Evolutionary conservation across 2,329 filamentous ascomycete species (phyloP).

Genomic region (Talaromyces rugulosus): DNA sequence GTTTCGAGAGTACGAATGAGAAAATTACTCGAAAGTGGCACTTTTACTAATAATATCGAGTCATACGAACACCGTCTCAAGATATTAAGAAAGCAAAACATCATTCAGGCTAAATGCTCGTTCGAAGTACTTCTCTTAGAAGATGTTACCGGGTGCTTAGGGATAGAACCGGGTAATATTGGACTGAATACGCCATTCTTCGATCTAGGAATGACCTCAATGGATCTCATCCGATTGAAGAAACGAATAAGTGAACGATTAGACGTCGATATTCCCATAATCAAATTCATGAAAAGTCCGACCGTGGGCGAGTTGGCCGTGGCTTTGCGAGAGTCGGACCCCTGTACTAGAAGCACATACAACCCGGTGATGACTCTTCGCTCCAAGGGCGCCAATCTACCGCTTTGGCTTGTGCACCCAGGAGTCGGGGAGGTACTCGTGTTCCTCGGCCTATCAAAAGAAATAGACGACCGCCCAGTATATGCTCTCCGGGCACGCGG

Average conservation of each 20-base stretch:
- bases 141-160: constrained; percentile 8
- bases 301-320: constrained; percentile 24
- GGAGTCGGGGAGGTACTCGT: constrained; percentile 37
- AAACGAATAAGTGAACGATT: constrained; percentile 28
- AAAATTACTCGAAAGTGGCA: neutral
- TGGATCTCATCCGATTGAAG: constrained; percentile 42
- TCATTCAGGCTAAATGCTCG: neutral
- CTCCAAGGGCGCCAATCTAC: constrained; percentile 23
- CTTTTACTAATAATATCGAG: neutral
- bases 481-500: constrained; percentile 45
- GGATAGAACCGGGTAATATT: constrained; percentile 9
- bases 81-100: neutral
- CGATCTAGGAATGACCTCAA: constrained; percentile 29
- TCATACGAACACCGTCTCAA: neutral
- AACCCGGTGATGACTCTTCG: constrained; percentile 28
- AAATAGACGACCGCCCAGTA: constrained; percentile 40
- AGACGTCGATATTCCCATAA: constrained; percentile 33
- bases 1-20: neutral
- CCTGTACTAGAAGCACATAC: constrained; percentile 16
- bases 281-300: constrained; percentile 31
- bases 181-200: constrained; percentile 20
- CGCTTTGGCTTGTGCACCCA: constrained; percentile 34
- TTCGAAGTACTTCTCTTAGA: neutral
- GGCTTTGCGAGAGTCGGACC: constrained; percentile 5
- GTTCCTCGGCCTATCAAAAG: constrained; percentile 31